phyloP scores from a whole-genome alignment of 2,329 filamentous ascomycete genomes.

The Paracamarosporium sp. region DNA sequence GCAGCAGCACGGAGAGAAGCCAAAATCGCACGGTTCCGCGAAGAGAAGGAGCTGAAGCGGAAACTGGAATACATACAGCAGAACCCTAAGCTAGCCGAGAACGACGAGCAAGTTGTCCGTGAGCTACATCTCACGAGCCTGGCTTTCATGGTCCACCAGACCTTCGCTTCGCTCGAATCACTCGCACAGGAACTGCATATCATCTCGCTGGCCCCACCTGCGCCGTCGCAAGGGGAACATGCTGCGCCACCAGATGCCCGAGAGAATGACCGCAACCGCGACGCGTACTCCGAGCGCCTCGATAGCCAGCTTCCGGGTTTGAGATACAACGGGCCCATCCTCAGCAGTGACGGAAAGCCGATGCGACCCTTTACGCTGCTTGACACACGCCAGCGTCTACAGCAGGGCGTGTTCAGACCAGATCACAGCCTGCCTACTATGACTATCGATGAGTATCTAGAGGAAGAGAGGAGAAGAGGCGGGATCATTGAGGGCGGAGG shows the following conservation, averaged over 20 bases:
- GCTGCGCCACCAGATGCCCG: conserved; percentile 50
- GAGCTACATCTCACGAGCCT: conserved; percentile 80
- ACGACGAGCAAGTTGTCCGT: conserved; percentile 85
- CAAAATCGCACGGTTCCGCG: conserved; percentile 84
- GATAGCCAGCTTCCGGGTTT: conserved; percentile 60
- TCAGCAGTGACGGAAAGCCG: conserved; percentile 81
- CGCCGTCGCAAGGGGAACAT: conserved; percentile 50
- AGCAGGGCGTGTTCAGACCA: conserved; percentile 82
- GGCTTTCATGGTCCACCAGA: conserved; percentile 74
- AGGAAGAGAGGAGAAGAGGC: conserved; percentile 83
- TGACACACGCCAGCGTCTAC: conserved; percentile 75
- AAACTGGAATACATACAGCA: conserved; percentile 75
- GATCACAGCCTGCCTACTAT: conserved; percentile 96
- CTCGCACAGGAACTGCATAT: conserved; percentile 85
- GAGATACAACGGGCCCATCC: conserved; percentile 70
- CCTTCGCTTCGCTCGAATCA: conserved; percentile 87
- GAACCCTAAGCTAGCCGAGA: conserved; percentile 67
- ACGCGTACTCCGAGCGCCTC: conserved; percentile 74
- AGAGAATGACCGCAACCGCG: conserved; percentile 55
- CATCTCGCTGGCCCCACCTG: conserved; percentile 73
- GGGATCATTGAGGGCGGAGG: conserved; percentile 92
- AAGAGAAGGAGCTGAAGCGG: conserved; percentile 84
- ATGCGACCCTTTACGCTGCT: conserved; percentile 90
- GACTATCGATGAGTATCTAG: conserved; percentile 96
- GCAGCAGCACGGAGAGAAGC: conserved; percentile 75